Percentiles rank a stretch among this genome's conserved stretches.
Conservation (phyloP, 2,329 filamentous ascomycete species). For the Huntiella omanensis region DNA sequence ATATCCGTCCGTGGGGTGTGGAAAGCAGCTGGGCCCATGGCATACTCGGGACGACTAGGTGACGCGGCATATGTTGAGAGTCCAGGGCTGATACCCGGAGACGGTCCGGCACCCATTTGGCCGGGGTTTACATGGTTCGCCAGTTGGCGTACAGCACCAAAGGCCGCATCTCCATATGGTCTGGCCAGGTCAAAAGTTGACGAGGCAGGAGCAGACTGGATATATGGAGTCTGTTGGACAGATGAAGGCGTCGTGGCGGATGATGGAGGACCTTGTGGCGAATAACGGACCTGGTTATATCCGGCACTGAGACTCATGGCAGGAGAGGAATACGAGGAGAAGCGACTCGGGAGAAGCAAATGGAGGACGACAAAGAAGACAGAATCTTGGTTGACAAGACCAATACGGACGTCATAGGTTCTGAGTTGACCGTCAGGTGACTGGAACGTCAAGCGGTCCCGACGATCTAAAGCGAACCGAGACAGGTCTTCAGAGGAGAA, state of each 20-base stretch:
- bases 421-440: conserved; percentile 32
- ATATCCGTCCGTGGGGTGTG: conserved; percentile 36
- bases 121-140: conserved; percentile 13
- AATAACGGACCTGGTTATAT: conserved; percentile 14
- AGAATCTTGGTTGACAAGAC: conserved; percentile 39
- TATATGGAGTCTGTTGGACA: conserved; percentile 18
- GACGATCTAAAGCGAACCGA: conserved; percentile 31
- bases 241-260: background rate
- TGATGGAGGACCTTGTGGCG: conserved; percentile 18
- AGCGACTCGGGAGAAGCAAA: conserved; percentile 21
- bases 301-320: conserved; percentile 20
- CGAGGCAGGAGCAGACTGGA: conserved; percentile 27
- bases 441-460: conserved; percentile 36
- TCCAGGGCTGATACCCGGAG: conserved; percentile 24
- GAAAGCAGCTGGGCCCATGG: conserved; percentile 26
- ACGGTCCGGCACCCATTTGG: conserved; percentile 21
- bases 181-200: conserved; percentile 29
- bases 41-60: conserved; percentile 26
- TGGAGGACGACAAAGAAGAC: conserved; percentile 42
- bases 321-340: conserved; percentile 24
- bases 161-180: conserved; percentile 20
- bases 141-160: conserved; percentile 18
- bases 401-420: conserved; percentile 31
- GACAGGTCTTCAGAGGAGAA: conserved; percentile 34
- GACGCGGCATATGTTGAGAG: conserved; percentile 28